Conservation (phyloP, 2,329 filamentous ascomycete species). For the Blastomyces percursus region DNA sequence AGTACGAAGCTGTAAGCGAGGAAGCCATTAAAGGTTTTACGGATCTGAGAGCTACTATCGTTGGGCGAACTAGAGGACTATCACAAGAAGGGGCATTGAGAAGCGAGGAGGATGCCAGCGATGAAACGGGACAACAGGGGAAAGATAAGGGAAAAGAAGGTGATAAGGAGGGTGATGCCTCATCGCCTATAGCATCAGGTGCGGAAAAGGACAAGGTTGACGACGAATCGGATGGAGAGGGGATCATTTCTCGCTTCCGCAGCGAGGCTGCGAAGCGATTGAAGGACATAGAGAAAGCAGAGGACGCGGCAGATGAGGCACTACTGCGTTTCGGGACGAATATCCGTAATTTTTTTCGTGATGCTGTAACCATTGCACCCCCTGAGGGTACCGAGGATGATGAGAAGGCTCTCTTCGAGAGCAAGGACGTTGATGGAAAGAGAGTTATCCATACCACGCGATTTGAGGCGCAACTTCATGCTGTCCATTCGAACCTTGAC, state of each 20-base stretch:
- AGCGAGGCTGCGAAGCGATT: slow-evolving; percentile 69
- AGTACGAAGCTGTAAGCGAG: slow-evolving; percentile 65
- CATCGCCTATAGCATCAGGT: slow-evolving; percentile 18
- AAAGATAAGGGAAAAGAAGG: slow-evolving; percentile 19
- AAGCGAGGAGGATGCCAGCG: slow-evolving; percentile 13
- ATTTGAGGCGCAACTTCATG: slow-evolving; percentile 90
- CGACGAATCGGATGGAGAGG: slow-evolving; percentile 36
- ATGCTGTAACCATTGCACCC: slow-evolving; percentile 79
- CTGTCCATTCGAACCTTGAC: slow-evolving; percentile 76
- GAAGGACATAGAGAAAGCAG: slow-evolving; percentile 80
- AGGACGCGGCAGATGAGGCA: slow-evolving; percentile 93
- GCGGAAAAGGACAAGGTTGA: slow-evolving; percentile 14
- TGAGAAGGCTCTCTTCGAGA: slow-evolving; percentile 73
- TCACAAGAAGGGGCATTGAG: slow-evolving; percentile 44
- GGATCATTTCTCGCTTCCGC: slow-evolving; percentile 65
- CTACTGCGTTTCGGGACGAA: slow-evolving; percentile 84
- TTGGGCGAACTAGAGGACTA: slow-evolving; percentile 62
- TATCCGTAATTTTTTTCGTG: slow-evolving; percentile 76
- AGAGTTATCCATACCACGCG: slow-evolving; percentile 88
- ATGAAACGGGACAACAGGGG: slow-evolving; percentile 16
- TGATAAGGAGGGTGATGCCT: slow-evolving; percentile 5
- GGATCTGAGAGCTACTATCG: slow-evolving; percentile 55
- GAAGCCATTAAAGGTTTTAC: slow-evolving; percentile 74
- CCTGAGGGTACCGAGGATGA: slow-evolving; percentile 45
- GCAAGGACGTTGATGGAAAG: slow-evolving; percentile 79